Evolutionary conservation across 352 stramenopile species (phyloP).

Genomic region (Globisporangium polare): DNA sequence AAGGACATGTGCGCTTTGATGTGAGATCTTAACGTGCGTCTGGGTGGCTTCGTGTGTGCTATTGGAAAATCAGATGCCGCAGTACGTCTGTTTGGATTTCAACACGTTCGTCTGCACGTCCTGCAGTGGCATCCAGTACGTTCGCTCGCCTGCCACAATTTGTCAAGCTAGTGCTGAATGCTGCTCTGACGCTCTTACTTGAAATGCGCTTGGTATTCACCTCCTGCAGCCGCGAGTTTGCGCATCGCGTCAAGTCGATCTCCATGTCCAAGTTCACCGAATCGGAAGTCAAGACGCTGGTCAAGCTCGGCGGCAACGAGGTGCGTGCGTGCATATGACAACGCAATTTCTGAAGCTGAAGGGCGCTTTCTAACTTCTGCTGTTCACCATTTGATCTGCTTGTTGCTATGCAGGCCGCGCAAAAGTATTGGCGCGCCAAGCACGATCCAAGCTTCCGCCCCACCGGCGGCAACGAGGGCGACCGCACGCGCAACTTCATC

Average conservation of each 20-base stretch:
- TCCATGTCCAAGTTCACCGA: slow-evolving; percentile 93
- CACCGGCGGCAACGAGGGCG: slow-evolving; percentile 62
- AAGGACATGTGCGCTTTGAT: background rate
- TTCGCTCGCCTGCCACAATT: background rate
- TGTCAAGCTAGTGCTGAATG: background rate
- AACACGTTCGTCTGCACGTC: slow-evolving; percentile 94
- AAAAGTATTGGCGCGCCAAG: slow-evolving; percentile 84
- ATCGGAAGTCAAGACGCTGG: slow-evolving; percentile 86
- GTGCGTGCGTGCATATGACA: slow-evolving; percentile 22
- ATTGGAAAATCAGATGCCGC: slow-evolving; percentile 61
- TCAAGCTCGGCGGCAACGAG: slow-evolving; percentile 89
- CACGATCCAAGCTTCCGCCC: slow-evolving; percentile 80
- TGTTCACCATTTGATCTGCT: slow-evolving; percentile 1
- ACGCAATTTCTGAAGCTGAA: background rate
- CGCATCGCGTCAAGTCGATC: slow-evolving; percentile 92
- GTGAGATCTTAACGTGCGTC: background rate
- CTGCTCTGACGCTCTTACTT: background rate
- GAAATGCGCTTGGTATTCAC: background rate
- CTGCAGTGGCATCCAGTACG: slow-evolving; percentile 92
- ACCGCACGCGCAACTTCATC: slow-evolving; percentile 88
- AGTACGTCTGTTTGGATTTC: slow-evolving; percentile 92
- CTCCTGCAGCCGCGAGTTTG: slow-evolving; percentile 81
- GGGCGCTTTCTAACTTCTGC: background rate
- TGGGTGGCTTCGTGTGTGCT: background rate
- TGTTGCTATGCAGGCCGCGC: slow-evolving; percentile 40